These are phyloP conservation scores for Xylaria longipes DNA, from an alignment of 495 filamentous ascomycete genomes.

Conservation along the genomic window DNA sequence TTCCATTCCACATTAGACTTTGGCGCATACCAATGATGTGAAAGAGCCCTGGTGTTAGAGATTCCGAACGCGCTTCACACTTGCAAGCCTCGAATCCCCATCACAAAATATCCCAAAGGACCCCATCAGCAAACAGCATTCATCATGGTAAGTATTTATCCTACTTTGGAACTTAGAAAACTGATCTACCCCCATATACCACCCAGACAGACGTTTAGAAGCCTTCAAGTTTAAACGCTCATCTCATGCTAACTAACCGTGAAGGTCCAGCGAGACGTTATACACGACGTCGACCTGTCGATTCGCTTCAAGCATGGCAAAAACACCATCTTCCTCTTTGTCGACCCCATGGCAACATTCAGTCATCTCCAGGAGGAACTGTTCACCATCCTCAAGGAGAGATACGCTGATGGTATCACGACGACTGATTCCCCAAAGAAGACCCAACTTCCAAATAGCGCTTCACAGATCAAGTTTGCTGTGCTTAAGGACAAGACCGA, in stretches of 20 bases:
- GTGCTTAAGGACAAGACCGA: slow-evolving; percentile 43
- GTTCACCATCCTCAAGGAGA: slow-evolving; percentile 57
- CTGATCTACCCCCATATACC: neutral
- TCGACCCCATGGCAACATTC: slow-evolving; percentile 66
- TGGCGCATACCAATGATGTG: neutral
- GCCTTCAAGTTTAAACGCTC: neutral
- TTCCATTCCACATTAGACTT: neutral
- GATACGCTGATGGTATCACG: slow-evolving; percentile 55
- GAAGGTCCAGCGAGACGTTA: slow-evolving; percentile 30
- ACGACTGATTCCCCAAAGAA: slow-evolving; percentile 31
- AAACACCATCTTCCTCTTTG: slow-evolving; percentile 76
- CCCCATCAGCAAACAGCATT: neutral
- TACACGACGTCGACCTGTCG: slow-evolving; percentile 60
- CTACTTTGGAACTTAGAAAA: neutral
- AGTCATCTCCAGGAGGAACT: slow-evolving; percentile 67
- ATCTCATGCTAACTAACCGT: slow-evolving; percentile 20
- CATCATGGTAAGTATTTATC: slow-evolving; percentile 11
- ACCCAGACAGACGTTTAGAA: slow-evolving; percentile 6
- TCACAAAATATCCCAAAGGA: neutral
- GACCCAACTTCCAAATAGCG: slow-evolving; percentile 45
- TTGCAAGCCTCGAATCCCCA: neutral
- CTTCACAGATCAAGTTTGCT: slow-evolving; percentile 50
- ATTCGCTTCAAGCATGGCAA: slow-evolving; percentile 81
- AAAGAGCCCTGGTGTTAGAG: neutral
- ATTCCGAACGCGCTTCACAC: neutral